Percentiles rank a stretch among this genome's conserved stretches.
These are phyloP conservation scores for Citrus unshiu DNA, from an alignment of 345 rosid species.

Conservation along the genomic window DNA sequence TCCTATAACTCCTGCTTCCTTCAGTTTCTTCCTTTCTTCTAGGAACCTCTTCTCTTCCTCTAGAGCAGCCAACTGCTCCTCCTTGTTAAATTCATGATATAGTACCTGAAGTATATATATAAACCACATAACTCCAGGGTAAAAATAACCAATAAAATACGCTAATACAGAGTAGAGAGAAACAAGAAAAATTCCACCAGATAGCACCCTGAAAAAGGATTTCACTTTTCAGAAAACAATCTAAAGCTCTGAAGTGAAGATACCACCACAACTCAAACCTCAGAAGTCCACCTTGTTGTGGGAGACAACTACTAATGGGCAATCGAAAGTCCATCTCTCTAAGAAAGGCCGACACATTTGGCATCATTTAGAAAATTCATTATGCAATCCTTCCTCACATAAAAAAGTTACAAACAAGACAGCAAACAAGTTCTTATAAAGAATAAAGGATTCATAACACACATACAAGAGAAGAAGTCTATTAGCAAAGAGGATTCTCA, in stretches of 20 bases:
- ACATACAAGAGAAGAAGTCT: neutral
- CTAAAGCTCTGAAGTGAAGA: neutral
- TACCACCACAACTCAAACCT: neutral
- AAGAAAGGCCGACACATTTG: neutral
- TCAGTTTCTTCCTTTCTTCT: slow-evolving; percentile 76
- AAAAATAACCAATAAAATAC: neutral
- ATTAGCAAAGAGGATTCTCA: neutral
- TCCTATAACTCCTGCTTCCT: slow-evolving; percentile 90
- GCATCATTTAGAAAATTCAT: neutral
- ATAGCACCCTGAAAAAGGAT: neutral
- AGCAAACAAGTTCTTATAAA: neutral
- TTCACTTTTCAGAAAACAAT: neutral
- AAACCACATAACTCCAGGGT: neutral
- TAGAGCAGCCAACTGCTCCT: slow-evolving; percentile 79
- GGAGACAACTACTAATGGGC: neutral
- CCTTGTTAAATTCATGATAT: slow-evolving; percentile 69
- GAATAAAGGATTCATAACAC: neutral
- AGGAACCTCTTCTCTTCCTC: slow-evolving; percentile 86
- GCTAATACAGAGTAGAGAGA: neutral
- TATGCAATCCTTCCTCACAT: neutral
- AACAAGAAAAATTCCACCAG: neutral
- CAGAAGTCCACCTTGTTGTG: neutral
- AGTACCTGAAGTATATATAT: slow-evolving; percentile 35
- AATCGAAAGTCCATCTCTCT: neutral
- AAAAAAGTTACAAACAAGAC: neutral